A percentile compares a stretch with the other conserved stretches of the same genome.
phyloP scores from a whole-genome alignment of 116 monocot genomes.

The Thalassia testudinum region DNA sequence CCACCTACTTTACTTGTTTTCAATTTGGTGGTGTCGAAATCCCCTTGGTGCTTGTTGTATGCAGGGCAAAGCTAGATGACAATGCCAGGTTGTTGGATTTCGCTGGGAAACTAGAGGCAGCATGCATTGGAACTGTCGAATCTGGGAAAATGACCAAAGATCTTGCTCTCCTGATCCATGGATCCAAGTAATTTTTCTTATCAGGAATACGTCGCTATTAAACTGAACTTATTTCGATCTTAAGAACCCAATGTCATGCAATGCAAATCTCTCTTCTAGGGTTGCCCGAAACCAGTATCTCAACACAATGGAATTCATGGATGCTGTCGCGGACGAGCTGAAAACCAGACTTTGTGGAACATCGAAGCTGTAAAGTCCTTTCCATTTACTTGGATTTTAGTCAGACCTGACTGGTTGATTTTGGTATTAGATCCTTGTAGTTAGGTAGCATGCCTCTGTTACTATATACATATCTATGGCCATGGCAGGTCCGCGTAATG shows the following conservation, averaged over 20 bases:
- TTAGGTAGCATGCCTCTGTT: no score
- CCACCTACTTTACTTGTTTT: no score
- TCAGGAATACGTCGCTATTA: no score
- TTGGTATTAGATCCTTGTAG: neutral
- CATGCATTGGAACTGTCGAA: constrained; percentile 82
- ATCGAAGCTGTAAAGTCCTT: constrained; percentile 14
- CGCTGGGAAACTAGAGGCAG: constrained; percentile 69
- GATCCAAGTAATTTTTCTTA: constrained; percentile 42
- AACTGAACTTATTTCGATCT: neutral
- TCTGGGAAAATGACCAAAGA: constrained; percentile 98
- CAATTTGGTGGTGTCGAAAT: no score
- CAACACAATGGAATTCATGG: constrained; percentile 86
- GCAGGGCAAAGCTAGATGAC: constrained; percentile 81
- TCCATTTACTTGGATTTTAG: constrained; percentile 2
- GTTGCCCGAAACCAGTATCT: constrained; percentile 45
- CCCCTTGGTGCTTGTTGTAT: no score
- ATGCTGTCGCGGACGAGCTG: constrained; percentile 59
- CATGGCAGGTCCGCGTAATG: no score
- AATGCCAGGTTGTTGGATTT: constrained; percentile 71
- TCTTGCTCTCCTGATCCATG: constrained; percentile 89
- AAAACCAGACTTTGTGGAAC: constrained; percentile 26
- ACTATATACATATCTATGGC: no score
- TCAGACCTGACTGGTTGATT: neutral
- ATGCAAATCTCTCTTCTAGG: constrained; percentile 25
- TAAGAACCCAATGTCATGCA: neutral